Base-by-base conservation (phyloP, 345 rosid genomes). In the Brassica juncea region DNA sequence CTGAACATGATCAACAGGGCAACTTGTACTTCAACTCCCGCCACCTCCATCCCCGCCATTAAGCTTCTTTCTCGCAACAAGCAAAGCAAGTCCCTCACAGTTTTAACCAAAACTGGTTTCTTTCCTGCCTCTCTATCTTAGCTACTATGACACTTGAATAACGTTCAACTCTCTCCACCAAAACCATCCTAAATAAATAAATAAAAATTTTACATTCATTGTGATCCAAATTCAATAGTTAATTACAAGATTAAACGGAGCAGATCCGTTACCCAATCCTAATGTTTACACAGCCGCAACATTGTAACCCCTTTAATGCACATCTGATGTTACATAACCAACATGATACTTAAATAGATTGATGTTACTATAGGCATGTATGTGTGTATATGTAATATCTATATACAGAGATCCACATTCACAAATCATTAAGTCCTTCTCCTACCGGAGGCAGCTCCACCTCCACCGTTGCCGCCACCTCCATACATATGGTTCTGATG, bases 401-500 rank as follows among this genome's bases (percentile, higher is more conserved):
- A 80, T 80, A 61, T 70, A 80, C 72, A 75, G 68, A 80, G 80
- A 30, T 69, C 80, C 68, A 63, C 80, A 64, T 27, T 63, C 76
- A 49, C 70, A 58, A 52, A 34, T 49, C 63, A 15, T 69, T 16
- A 80, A 75, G 83, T 80, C 63, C 80, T 80, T 31, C 80, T 76
- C 77, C 83, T 70, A 44, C 83, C 77, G 27, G 83, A 81, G 16
- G 73, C 73, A 70, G 72, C 68, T 63, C 80, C 83, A 1, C 54
- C 71, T 61, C 79, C 79, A 74, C 78, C 59, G 39, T 59, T 60
- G 15, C 79, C 55, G n/a, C 54, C 54, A 21, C 69, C 1, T 0
- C 83, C 83, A 58, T 76, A 76, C 77, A 76, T 71, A 59, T 81
- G 80, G 37, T 66, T 81, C 59, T 71, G 80, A 68, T 81, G 83